phyloP scores from a whole-genome alignment of 192 early-diverging fungal genomes.

The Neocallimastix lanati region DNA sequence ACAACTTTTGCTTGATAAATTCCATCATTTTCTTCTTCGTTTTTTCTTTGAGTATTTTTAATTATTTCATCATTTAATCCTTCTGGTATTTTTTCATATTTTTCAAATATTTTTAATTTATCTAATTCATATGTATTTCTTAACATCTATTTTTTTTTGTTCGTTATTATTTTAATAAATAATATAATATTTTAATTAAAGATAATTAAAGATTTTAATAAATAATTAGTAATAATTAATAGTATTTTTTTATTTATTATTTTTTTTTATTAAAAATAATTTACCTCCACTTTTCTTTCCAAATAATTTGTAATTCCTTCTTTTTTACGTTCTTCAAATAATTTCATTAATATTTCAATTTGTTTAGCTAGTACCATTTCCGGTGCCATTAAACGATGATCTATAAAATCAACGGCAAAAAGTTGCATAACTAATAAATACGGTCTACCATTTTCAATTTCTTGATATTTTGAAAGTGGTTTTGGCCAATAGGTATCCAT shows the following conservation, averaged over 20 bases:
- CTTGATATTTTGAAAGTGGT: neutral
- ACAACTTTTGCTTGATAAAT: slow-evolving; percentile 14
- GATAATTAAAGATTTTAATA: no score
- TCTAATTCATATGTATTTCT: slow-evolving; percentile 1
- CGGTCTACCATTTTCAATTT: neutral
- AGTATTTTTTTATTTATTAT: no score
- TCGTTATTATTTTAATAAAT: neutral
- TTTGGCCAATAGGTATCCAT: neutral
- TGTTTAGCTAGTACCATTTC: slow-evolving; percentile 17
- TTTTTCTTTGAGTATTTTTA: neutral
- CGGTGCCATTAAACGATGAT: slow-evolving; percentile 26
- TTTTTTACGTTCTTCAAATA: slow-evolving; percentile 9
- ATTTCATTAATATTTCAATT: slow-evolving; percentile 12
- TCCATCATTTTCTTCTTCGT: slow-evolving; percentile 6
- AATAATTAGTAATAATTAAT: no score
- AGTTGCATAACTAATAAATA: slow-evolving; percentile 15
- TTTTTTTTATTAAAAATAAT: no score
- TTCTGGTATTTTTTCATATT: neutral
- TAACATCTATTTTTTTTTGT: neutral
- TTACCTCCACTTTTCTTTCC: slow-evolving; percentile 11
- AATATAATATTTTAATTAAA: no score
- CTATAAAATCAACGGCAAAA: slow-evolving; percentile 7
- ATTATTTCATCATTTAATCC: neutral
- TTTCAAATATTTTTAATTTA: neutral
- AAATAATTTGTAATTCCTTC: slow-evolving; percentile 12